Percentiles rank a stretch among this genome's conserved stretches.
Evolutionary conservation across 257 asterid species (phyloP).

Genomic region (Jaltomata sinuosa): DNA sequence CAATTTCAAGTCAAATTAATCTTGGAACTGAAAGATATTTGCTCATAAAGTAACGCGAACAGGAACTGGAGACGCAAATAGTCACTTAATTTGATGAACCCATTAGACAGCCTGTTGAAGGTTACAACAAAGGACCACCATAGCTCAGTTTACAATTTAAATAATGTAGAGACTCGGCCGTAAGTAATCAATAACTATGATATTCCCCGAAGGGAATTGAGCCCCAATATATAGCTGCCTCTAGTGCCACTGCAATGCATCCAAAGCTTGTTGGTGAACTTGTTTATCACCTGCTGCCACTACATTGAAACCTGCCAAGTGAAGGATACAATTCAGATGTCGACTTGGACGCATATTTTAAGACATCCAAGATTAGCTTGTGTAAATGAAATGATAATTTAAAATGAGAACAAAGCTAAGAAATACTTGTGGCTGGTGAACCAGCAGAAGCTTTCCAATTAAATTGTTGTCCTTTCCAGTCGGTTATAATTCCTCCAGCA

Average conservation of each 20-base stretch:
- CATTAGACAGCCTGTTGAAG: background rate
- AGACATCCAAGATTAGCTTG: background rate
- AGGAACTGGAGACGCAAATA: background rate
- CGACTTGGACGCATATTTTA: background rate
- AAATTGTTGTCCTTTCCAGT: constrained; percentile 71
- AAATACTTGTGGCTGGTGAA: constrained; percentile 50
- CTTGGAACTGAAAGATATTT: background rate
- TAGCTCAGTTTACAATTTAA: background rate
- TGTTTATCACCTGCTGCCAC: constrained; percentile 75
- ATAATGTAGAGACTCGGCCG: background rate
- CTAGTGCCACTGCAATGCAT: constrained; percentile 49
- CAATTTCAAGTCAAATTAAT: background rate
- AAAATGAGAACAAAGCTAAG: background rate
- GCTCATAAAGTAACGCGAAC: background rate
- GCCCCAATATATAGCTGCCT: background rate
- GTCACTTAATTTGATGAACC: background rate
- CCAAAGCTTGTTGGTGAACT: constrained; percentile 56
- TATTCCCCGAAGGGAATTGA: background rate
- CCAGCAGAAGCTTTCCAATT: constrained; percentile 78
- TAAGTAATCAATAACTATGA: background rate
- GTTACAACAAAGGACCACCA: background rate
- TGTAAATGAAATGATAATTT: background rate
- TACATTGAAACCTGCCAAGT: constrained; percentile 62
- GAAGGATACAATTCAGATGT: background rate
- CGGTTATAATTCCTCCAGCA: constrained; percentile 85